Conservation (phyloP, 164 flowering plant genomes). For the Vitis riparia region DNA sequence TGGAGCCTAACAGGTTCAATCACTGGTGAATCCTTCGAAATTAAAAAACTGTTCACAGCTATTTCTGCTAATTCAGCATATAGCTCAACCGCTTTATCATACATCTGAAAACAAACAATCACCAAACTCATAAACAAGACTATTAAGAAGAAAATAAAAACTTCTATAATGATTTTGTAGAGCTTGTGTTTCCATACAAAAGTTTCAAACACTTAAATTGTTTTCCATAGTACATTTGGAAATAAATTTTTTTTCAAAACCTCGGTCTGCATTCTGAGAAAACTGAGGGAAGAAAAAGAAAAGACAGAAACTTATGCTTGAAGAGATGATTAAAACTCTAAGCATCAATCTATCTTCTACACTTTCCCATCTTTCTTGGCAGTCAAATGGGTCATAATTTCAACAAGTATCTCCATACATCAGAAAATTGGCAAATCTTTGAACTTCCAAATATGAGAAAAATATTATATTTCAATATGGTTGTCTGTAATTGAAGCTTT, state of each 20-base stretch:
- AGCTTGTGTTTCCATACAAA: too few species aligned
- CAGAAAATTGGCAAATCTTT: too few species aligned
- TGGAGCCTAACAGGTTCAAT: conserved; percentile 84
- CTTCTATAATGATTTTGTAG: neutral
- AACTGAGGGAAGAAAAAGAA: neutral
- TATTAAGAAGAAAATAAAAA: neutral
- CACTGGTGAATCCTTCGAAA: conserved; percentile 84
- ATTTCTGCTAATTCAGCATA: conserved; percentile 89
- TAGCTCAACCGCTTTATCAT: conserved; percentile 77
- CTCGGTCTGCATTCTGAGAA: neutral
- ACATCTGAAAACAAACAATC: conserved; percentile 52
- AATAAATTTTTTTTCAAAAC: neutral
- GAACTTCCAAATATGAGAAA: too few species aligned
- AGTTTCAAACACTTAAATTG: too few species aligned
- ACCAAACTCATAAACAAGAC: neutral
- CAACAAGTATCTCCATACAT: too few species aligned
- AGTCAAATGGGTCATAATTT: too few species aligned
- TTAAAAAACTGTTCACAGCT: conserved; percentile 84
- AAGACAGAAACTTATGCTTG: neutral
- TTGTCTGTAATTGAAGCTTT: too few species aligned
- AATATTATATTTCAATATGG: too few species aligned
- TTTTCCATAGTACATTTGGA: neutral
- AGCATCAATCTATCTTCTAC: too few species aligned
- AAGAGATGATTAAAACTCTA: too few species aligned
- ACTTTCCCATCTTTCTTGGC: too few species aligned